Evolutionary conservation across 2,329 filamentous ascomycete genomes (phyloP).

Genomic region (Aspergillus sp.): DNA sequence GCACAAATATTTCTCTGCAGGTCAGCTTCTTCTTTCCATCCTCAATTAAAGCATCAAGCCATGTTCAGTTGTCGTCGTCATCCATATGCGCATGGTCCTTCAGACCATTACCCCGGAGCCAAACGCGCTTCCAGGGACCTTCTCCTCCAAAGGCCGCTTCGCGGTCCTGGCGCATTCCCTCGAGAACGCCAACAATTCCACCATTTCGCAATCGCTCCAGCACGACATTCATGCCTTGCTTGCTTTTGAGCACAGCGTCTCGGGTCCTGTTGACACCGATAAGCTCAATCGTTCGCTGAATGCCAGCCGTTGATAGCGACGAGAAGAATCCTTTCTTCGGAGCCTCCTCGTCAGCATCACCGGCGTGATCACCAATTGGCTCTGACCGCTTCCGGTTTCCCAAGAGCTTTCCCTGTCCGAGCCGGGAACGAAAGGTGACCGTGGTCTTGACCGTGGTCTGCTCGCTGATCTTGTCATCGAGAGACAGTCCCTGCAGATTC

Average conservation of each 20-base stretch:
- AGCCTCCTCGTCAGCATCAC: constrained; percentile 50
- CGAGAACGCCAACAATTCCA: constrained; percentile 67
- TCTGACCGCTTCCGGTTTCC: constrained; percentile 39
- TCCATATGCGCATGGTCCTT: constrained; percentile 25
- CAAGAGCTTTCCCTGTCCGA: constrained; percentile 58
- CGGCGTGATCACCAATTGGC: constrained; percentile 34
- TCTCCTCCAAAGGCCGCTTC: constrained; percentile 43
- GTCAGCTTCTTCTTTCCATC: not conserved
- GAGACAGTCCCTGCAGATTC: constrained; percentile 29
- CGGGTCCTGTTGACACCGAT: constrained; percentile 62
- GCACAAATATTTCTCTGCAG: constrained; percentile 14
- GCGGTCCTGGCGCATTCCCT: constrained; percentile 66
- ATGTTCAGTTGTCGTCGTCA: constrained; percentile 28
- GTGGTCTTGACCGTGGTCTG: constrained; percentile 60
- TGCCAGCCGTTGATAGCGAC: constrained; percentile 58
- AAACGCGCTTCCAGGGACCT: constrained; percentile 43
- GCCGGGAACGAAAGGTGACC: constrained; percentile 61
- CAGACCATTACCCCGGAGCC: constrained; percentile 34
- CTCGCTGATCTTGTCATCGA: constrained; percentile 40
- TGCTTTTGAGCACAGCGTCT: constrained; percentile 61
- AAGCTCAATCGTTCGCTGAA: constrained; percentile 64
- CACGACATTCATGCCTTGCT: constrained; percentile 66
- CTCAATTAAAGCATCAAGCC: not conserved
- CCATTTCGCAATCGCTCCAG: constrained; percentile 63
- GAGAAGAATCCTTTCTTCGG: constrained; percentile 58